These are phyloP conservation scores for Teratosphaeria epicoccoides DNA, from an alignment of 2,329 filamentous ascomycete species.

Conservation along the genomic window DNA sequence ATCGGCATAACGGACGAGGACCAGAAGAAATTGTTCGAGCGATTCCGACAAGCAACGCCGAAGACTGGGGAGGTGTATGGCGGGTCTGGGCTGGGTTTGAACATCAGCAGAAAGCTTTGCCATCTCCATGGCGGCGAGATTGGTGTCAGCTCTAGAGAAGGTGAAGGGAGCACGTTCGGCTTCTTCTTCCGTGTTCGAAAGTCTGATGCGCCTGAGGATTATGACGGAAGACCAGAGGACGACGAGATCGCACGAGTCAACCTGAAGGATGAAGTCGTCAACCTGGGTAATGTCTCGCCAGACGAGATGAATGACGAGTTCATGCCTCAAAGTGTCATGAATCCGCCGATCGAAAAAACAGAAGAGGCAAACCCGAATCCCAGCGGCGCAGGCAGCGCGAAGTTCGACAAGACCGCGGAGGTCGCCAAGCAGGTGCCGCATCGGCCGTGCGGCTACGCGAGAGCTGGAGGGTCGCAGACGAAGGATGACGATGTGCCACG, in stretches of 20 bases:
- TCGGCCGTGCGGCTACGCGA: background rate
- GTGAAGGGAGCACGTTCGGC: conserved; percentile 32
- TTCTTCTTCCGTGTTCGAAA: conserved; percentile 31
- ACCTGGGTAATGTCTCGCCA: conserved; percentile 2
- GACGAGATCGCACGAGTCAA: conserved; percentile 1
- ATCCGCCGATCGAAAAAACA: conserved; percentile 23
- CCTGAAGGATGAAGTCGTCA: conserved; percentile 1
- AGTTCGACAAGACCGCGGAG: conserved; percentile 5
- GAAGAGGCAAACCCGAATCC: conserved; percentile 13
- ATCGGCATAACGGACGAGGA: conserved; percentile 33
- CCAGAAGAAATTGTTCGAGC: conserved; percentile 33
- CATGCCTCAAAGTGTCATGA: conserved; percentile 14
- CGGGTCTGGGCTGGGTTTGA: conserved; percentile 35
- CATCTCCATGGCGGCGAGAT: conserved; percentile 37
- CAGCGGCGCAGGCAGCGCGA: conserved; percentile 1
- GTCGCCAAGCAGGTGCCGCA: conserved; percentile 2
- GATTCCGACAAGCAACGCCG: conserved; percentile 29
- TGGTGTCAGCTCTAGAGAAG: conserved; percentile 30
- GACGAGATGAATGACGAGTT: conserved; percentile 6
- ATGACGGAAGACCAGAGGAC: conserved; percentile 4
- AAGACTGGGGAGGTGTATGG: conserved; percentile 31
- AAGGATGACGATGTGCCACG: background rate
- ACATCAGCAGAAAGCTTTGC: conserved; percentile 36
- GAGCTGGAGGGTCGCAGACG: background rate
- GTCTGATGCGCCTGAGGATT: conserved; percentile 6